Evolutionary conservation across 2,329 filamentous ascomycete genomes (phyloP), one percentile per base, ranked within the genome.

Genomic region (Aspergillus fijiensis): DNA sequence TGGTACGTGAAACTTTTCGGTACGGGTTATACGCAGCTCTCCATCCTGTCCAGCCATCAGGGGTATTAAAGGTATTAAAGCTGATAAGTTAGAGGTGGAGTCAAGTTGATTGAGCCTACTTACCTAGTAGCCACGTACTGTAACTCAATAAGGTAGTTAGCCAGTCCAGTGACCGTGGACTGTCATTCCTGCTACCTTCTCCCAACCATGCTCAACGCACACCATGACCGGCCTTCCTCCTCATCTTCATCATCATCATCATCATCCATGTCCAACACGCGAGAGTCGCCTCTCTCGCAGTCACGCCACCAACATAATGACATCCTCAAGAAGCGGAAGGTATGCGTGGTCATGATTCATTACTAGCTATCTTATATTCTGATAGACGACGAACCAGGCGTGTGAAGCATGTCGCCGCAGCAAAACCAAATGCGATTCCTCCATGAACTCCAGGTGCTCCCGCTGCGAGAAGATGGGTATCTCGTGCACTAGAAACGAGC

Each of bases 371-470:
- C 2, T 10, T 29, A 9, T 10, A 2, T 29, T 29, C 27, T 29
- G 27, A 29, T 29, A 29, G 27, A 29, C 16, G n/a, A 5, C 12
- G 5, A 29, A 16, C 14, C n/a, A 60, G 58, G 49, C 39, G 10
- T 60, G 52, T 31, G 48, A 48, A 39, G 39, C 58, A 29, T 60
- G 58, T 35, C 52, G 47, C 27, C 52, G 49, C 52, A 56, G 42
- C 19, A 56, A 56, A 7, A 50, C 31, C 4, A 35, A 39, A 39
- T 47, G 57, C 27, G 52, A 59, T 25, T 25, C 51, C 16, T 23
- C 19, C 27, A 33, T 21, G n/a, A 59, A 47, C 11, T 0, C 53
- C 48, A 51, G 33, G 5, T 60, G 58, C 48, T 51, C 39, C 12
- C 47, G 14, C 7, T 60, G 58, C n/a, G 23, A 49, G 21, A 55